phyloP scores from a whole-genome alignment of 2,329 filamentous ascomycete genomes.

The Aureobasidium uvarum region DNA sequence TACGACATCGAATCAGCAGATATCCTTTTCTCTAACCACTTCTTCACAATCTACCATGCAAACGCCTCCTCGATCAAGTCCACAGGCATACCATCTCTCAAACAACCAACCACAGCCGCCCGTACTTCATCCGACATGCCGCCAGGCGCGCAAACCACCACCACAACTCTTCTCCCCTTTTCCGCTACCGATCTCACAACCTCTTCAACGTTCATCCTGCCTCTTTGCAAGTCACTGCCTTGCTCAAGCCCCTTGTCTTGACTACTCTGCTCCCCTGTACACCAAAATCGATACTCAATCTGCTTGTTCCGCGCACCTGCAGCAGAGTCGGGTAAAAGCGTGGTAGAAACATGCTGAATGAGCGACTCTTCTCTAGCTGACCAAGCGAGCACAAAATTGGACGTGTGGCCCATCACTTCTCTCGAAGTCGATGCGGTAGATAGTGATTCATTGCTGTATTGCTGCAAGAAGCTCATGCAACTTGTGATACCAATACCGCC shows the following conservation, averaged over 20 bases:
- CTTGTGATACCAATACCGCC: slow-evolving; percentile 53
- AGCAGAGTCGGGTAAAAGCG: slow-evolving; percentile 32
- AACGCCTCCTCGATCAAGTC: slow-evolving; percentile 31
- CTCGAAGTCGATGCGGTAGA: not conserved
- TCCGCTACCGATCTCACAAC: slow-evolving; percentile 34
- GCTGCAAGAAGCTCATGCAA: slow-evolving; percentile 9
- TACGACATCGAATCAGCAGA: not conserved
- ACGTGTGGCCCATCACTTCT: not conserved
- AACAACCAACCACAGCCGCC: slow-evolving; percentile 34
- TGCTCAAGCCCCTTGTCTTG: slow-evolving; percentile 38
- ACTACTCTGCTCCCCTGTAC: slow-evolving; percentile 10
- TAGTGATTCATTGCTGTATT: not conserved
- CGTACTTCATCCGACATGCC: slow-evolving; percentile 46
- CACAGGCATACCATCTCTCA: slow-evolving; percentile 27
- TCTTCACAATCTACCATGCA: no score
- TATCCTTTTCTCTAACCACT: no score
- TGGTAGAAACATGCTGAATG: slow-evolving; percentile 40
- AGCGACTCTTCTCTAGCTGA: slow-evolving; percentile 1
- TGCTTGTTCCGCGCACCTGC: slow-evolving; percentile 29
- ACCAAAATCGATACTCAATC: slow-evolving; percentile 11
- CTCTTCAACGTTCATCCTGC: slow-evolving; percentile 3
- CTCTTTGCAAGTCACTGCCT: slow-evolving; percentile 32
- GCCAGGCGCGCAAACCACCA: slow-evolving; percentile 46
- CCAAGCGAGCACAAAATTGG: slow-evolving; percentile 7
- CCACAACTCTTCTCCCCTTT: slow-evolving; percentile 38